Base-by-base conservation (phyloP, 352 stramenopile species). In the Pythium dissotocum region DNA sequence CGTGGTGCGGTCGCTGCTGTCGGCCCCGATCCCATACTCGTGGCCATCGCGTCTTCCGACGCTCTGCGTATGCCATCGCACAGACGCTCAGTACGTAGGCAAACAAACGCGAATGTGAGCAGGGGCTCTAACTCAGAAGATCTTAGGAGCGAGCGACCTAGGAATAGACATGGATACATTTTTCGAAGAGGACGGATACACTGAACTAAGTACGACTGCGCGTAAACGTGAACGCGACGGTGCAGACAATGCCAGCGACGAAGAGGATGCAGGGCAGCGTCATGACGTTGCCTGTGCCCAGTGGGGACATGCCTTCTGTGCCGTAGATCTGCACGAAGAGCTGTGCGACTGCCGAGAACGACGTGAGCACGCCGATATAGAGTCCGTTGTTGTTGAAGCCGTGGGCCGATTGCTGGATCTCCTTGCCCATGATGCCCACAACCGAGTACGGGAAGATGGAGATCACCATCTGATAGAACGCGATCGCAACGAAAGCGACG, bases 351-450 rank as follows among this genome's bases (percentile, higher is more conserved):
- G 80, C 73, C 5, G 78, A 74, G 59, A 91, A 93, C 21, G 88
- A 81, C 72, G 78, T 85, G 32, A 93, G 75, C 24, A 93, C 78
- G 14, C 81, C 83, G 14, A 90, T 84, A 65, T 91, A 93, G 24
- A 93, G 73, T 2, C 85, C 85, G 54, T 93, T 93, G 76, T 91
- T 91, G 75, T 93, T 93, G 74, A 89, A 93, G 57, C 80, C 76
- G 26, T 87, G 75, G 28, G 72, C 61, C 5, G 83, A 87, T 35
- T 81, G 82, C 59, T 89, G 83, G 32, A 91, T 85, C 63, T 90
- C 75, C 65, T 90, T 91, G 73, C 83, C 80, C 79, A 93, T 86
- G 59, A 93, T 90, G 8, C 85, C 85, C 21, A 93, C 85, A 32
- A 93, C 79, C 4, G 85, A 83, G 74, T 90, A 93, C 24, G 85